Conservation (phyloP, 1,284 basidiomycete genomes). For the Papiliotrema fonsecae region DNA sequence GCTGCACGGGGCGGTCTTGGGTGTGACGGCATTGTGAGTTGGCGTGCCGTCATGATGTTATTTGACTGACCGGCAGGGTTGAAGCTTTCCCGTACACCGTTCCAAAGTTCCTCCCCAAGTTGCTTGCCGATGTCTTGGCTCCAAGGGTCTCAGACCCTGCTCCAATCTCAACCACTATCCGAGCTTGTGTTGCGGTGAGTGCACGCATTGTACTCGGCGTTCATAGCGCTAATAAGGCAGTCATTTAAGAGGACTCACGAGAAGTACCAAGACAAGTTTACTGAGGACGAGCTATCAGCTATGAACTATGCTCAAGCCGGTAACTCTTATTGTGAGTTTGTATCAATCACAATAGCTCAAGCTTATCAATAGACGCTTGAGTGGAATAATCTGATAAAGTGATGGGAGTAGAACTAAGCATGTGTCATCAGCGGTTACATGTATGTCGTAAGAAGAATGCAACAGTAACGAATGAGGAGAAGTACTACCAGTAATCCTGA, state of each 20-base stretch:
- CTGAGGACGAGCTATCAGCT: constrained; percentile 81
- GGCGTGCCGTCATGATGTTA: not conserved
- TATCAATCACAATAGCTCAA: no score
- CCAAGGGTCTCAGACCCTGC: constrained; percentile 81
- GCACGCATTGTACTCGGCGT: not conserved
- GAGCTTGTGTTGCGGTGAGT: constrained; percentile 66
- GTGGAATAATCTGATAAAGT: no score
- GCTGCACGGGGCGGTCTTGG: constrained; percentile 85
- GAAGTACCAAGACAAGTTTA: constrained; percentile 76
- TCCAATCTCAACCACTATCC: constrained; percentile 85
- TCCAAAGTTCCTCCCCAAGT: constrained; percentile 58
- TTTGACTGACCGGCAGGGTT: constrained; percentile 33
- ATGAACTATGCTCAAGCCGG: constrained; percentile 85
- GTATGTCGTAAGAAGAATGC: no score
- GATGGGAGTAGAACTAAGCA: no score
- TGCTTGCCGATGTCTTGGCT: constrained; percentile 43
- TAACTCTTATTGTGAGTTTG: constrained; percentile 72
- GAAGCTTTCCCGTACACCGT: constrained; percentile 60
- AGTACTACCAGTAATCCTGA: no score
- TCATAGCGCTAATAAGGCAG: constrained; percentile 51
- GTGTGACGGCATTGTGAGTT: constrained; percentile 54
- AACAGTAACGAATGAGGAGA: no score
- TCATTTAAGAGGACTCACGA: constrained; percentile 49
- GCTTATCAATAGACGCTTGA: no score
- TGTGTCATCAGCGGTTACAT: no score